Evolutionary conservation across 768 basidiomycete genomes (phyloP), one percentile per base, ranked within the genome.

Genomic region (Trametes cinnabarina): DNA sequence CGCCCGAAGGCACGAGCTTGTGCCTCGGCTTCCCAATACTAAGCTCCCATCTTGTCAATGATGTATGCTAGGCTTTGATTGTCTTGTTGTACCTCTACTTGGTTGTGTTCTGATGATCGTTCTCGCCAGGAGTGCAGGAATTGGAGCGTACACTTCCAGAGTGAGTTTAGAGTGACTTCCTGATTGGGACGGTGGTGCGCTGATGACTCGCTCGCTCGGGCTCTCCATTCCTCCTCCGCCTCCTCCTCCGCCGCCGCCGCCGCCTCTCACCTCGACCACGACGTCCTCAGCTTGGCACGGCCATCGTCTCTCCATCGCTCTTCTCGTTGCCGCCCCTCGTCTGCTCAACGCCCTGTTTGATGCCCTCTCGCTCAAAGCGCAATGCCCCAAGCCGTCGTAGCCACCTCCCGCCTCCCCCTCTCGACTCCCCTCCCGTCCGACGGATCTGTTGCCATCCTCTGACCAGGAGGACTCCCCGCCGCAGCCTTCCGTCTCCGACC

Each of bases 321-420:
- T n/a, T n/a, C n/a, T n/a, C n/a, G n/a, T n/a, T n/a, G n/a, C n/a
- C 56, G 37, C 11, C 37, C 17, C 5, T 39, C 37, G 35, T 14
- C 44, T 34, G 47, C 39, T 47, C 58, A 32, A 6, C 6, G 30
- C 30, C 30, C 48, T 49, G 62, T 65, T 69, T 69, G 65, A 69
- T 69, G 68, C 68, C 68, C 55, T 47, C 63, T 43, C 62, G 63
- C 55, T 51, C 28, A 59, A 69, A 66, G 37, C 66, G 68, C 64
- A 65, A 69, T 69, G 66, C 52, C 22, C 26, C 32, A 32, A 32
- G 6, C 54, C 58, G 61, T 51, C 60, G 58, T 25, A 57, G 59
- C 51, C 58, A 59, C 28, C 55, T 39, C 49, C 43, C 25, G 32
- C 30, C 57, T 25, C 51, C 2, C 26, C 43, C 40, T 56, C 62